phyloP scores from a whole-genome alignment of 2,329 filamentous ascomycete genomes.

The Aspergillus sp. region DNA sequence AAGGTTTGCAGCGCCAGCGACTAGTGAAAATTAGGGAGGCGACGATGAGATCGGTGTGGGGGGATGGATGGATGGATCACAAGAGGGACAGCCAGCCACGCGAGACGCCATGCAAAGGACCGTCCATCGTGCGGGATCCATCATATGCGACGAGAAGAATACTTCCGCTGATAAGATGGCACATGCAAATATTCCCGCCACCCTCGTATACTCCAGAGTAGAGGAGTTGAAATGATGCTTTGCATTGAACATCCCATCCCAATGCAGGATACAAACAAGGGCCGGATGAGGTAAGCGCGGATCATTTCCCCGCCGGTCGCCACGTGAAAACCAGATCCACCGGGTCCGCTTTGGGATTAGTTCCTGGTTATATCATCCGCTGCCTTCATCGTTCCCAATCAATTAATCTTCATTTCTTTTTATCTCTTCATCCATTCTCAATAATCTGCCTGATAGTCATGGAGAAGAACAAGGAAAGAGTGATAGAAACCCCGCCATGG shows the following conservation, averaged over 20 bases:
- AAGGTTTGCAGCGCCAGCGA: constrained; percentile 7
- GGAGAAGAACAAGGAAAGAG: background rate
- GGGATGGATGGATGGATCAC: constrained; percentile 6
- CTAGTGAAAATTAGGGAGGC: constrained; percentile 10
- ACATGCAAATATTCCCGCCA: no score
- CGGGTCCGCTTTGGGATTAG: no score
- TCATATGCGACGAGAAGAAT: no score
- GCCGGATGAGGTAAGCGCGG: background rate
- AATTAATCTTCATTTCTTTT: no score
- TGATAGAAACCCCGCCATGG: no score
- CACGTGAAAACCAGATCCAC: background rate
- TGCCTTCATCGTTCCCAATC: background rate
- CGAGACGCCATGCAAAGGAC: background rate
- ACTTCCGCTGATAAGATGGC: no score
- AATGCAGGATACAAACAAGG: background rate
- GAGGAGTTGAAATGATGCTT: no score
- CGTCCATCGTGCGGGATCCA: no score
- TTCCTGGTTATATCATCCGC: no score
- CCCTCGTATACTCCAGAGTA: background rate
- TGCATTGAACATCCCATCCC: background rate
- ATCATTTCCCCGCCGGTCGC: background rate
- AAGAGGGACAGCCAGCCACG: background rate
- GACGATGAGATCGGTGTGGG: constrained; percentile 16
- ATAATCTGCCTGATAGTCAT: background rate
- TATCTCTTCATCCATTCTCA: background rate